Conservation (phyloP, 805 yeast species). For the Metschnikowia proteae region DNA sequence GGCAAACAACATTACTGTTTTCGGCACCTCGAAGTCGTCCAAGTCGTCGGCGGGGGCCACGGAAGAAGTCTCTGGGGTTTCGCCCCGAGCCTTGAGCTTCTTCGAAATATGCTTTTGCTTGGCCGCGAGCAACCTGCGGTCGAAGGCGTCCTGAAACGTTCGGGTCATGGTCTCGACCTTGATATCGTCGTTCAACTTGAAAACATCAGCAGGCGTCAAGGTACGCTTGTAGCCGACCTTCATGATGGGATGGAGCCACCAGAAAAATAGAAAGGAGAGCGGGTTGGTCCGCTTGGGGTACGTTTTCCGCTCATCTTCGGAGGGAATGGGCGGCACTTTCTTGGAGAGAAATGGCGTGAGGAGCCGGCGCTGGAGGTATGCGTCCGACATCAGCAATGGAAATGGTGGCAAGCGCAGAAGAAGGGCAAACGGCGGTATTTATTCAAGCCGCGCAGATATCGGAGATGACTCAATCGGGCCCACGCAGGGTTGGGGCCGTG, state of each 20-base stretch:
- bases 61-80: constrained; percentile 15
- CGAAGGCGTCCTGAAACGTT: constrained; percentile 17
- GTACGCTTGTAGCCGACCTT: constrained; percentile 70
- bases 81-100: constrained; percentile 27
- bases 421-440: background rate
- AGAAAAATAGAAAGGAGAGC: constrained; percentile 46
- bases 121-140: constrained; percentile 10
- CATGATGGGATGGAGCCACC: constrained; percentile 68
- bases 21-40: constrained; percentile 29
- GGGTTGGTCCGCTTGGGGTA: constrained; percentile 45
- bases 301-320: constrained; percentile 44
- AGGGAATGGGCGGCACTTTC: constrained; percentile 48
- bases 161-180: constrained; percentile 32
- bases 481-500: constrained; percentile 1
- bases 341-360: constrained; percentile 33
- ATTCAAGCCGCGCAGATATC: constrained; percentile 10
- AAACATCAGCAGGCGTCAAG: constrained; percentile 61
- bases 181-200: constrained; percentile 29
- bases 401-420: background rate
- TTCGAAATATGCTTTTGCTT: constrained; percentile 18
- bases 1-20: constrained; percentile 21
- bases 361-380: constrained; percentile 30
- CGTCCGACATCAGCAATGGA: constrained; percentile 7
- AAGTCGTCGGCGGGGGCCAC: constrained; percentile 26
- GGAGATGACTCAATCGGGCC: constrained; percentile 8